These are phyloP conservation scores for Globisporangium paddicum DNA, from an alignment of 352 stramenopile genomes.

Conservation along the genomic window DNA sequence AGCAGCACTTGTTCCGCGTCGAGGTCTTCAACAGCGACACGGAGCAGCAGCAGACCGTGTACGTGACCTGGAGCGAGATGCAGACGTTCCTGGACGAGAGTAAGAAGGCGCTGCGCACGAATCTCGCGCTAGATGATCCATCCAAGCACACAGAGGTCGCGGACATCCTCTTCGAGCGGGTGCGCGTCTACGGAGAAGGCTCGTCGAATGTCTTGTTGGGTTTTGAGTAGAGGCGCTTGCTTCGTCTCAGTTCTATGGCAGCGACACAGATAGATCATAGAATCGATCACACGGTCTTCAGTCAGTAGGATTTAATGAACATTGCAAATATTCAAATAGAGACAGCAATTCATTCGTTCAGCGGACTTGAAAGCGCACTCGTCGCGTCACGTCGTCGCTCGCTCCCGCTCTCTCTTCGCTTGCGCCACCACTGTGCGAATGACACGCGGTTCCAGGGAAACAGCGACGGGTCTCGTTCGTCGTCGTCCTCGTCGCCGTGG, in stretches of 20 bases:
- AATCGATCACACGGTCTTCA: neutral
- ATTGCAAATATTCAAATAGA: conserved; percentile 5
- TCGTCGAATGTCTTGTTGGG: conserved; percentile 46
- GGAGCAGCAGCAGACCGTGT: conserved; percentile 71
- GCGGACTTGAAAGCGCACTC: conserved; percentile 8
- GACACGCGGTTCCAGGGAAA: conserved; percentile 76
- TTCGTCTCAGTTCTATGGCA: neutral
- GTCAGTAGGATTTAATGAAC: conserved; percentile 5
- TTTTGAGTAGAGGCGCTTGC: conserved; percentile 38
- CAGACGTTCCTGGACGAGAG: conserved; percentile 48
- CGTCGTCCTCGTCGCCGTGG: conserved; percentile 18
- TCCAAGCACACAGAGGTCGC: conserved; percentile 32
- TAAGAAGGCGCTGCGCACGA: conserved; percentile 24
- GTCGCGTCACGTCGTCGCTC: conserved; percentile 13
- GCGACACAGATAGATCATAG: neutral
- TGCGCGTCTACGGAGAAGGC: conserved; percentile 52
- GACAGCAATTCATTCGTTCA: conserved; percentile 8
- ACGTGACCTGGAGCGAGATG: conserved; percentile 61
- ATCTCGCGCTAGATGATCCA: conserved; percentile 20
- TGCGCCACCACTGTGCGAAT: conserved; percentile 75
- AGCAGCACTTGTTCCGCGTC: conserved; percentile 61
- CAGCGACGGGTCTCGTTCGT: conserved; percentile 34
- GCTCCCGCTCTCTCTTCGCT: conserved; percentile 22
- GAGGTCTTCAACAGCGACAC: conserved; percentile 80
- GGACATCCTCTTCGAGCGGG: conserved; percentile 57